phyloP scores from a whole-genome alignment of 179 eudicot genomes.

The Amaranthus tricolor region DNA sequence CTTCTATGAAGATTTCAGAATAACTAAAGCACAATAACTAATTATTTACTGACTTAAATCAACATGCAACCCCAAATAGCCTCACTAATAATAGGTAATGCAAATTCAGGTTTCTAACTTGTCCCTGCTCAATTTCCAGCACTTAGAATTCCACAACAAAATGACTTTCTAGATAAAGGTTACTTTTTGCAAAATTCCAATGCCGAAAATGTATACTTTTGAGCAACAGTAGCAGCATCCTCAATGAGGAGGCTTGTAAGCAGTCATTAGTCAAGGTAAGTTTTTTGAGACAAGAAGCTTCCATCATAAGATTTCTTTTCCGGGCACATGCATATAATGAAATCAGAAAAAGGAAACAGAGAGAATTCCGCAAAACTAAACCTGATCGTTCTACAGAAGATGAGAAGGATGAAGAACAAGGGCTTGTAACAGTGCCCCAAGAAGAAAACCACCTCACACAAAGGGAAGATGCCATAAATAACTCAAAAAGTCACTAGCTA shows the following conservation, averaged over 20 bases:
- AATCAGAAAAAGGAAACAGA: neutral
- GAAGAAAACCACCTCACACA: neutral
- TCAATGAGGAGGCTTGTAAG: no score
- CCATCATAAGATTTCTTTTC: no score
- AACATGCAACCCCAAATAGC: neutral
- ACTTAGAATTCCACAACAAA: neutral
- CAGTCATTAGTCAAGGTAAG: no score
- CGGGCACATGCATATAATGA: neutral
- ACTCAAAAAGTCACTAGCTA: neutral
- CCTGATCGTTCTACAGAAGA: no score
- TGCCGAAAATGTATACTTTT: no score
- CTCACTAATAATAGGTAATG: neutral
- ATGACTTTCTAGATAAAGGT: no score
- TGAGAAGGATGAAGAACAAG: neutral
- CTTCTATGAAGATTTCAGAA: neutral
- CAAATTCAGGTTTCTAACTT: no score
- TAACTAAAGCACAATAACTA: neutral
- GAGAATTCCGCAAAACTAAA: neutral
- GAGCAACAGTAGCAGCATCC: no score
- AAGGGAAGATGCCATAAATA: neutral
- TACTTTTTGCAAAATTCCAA: no score
- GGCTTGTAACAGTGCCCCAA: neutral
- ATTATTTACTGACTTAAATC: neutral
- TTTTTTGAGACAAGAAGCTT: no score
- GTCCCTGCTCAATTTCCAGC: no score